These are phyloP conservation scores for Halophytophthora batemanensis DNA, from an alignment of 352 stramenopile species.

Conservation along the genomic window DNA sequence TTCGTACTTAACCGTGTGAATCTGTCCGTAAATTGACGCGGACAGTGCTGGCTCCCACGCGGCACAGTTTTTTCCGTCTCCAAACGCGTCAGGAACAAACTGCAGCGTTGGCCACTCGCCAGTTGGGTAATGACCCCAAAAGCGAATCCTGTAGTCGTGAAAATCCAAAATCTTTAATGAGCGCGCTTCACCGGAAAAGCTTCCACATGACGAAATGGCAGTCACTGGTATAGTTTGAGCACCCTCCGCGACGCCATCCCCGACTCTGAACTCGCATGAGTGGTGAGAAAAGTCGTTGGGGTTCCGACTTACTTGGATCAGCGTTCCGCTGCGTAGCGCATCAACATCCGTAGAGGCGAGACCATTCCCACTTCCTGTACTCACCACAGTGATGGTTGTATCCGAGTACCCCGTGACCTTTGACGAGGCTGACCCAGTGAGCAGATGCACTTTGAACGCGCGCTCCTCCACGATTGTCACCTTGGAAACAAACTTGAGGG, in stretches of 20 bases:
- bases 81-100: constrained; percentile 42
- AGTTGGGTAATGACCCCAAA: constrained; percentile 66
- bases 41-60: constrained; percentile 31
- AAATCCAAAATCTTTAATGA: constrained; percentile 64
- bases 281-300: constrained; percentile 64
- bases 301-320: constrained; percentile 74
- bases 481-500: constrained; percentile 39
- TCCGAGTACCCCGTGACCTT: constrained; percentile 39
- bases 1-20: constrained; percentile 74
- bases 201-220: constrained; percentile 22
- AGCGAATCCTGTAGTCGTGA: constrained; percentile 67
- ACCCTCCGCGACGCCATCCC: constrained; percentile 5
- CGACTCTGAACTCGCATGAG: constrained; percentile 55
- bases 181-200: constrained; percentile 44
- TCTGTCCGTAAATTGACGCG: constrained; percentile 39
- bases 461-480: constrained; percentile 49
- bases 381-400: constrained; percentile 34
- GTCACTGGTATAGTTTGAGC: constrained; percentile 34
- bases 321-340: constrained; percentile 23
- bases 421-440: constrained; percentile 36
- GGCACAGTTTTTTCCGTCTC: constrained; percentile 17
- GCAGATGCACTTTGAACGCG: constrained; percentile 56
- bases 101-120: constrained; percentile 70
- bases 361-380: constrained; percentile 13
- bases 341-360: constrained; percentile 32